Evolutionary conservation across 192 early-diverging fungal genomes (phyloP), one percentile per base, ranked within the genome.

Genomic region (Entomortierella beljakovae): DNA sequence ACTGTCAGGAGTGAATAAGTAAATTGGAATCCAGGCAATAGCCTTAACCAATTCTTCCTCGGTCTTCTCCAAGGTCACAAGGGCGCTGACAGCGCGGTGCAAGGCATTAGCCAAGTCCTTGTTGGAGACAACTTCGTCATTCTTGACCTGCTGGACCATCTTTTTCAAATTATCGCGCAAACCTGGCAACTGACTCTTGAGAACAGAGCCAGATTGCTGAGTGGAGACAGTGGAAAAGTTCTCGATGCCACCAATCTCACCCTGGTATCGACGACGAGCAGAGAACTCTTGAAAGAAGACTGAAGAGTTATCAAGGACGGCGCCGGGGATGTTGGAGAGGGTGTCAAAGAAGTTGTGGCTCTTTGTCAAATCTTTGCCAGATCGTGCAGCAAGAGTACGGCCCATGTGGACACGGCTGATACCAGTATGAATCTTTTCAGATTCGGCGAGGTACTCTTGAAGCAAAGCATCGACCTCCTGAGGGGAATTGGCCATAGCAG

Each of bases 1-100:
- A 37, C 90, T 85, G 51, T 90, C 85, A 20, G 91, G 87, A 26
- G 89, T 89, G 61, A 97, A 98, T 55, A 95, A 58, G 20, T 89
- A 80, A 28, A 96, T 82, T 5, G 97, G 96, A 59, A 95, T 93
- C 89, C 92, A 94, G 35, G 94, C 95, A 33, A 98, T 67, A 52
- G 94, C 87, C 38, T 90, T 87, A 32, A 97, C 77, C 25, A 98
- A 72, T 51, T 97, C 92, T 59, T 88, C 85, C 52, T 94, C 89
- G 55, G 86, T 51, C 71, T 89, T 68, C 18, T 80, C 48, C 38
- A 80, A 51, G 26, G 71, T 64, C 38, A 83, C 80, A 3, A 76
- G 35, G 23, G 82, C 70, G 18, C 80, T 87, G 25, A 88, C 89
- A 56, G 87, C 83, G 26, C 87, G 76, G 25, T 87, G 82, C 37